Conservation (phyloP, 352 stramenopile genomes). For the Blastocystis sp. region DNA sequence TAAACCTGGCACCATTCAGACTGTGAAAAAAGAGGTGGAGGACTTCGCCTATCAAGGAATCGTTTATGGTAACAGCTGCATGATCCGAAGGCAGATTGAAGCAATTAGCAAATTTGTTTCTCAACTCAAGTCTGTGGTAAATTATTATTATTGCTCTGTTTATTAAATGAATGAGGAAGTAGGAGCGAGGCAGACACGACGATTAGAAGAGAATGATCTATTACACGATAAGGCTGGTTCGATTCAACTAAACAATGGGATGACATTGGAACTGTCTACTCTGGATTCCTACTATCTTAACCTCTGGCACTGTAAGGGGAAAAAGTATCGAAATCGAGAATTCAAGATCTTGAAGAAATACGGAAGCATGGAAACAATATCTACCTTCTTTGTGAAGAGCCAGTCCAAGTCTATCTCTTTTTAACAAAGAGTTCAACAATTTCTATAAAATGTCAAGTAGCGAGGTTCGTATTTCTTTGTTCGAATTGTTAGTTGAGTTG, state of each 20-base stretch:
- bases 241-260: neutral
- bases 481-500: neutral
- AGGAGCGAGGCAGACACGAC: neutral
- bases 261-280: neutral
- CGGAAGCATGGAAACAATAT: neutral
- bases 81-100: conserved; percentile 20
- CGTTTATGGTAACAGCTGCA: conserved; percentile 8
- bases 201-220: neutral
- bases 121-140: conserved; percentile 23
- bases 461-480: neutral
- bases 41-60: neutral
- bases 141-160: conserved; percentile 30
- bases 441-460: neutral
- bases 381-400: neutral
- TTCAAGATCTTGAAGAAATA: neutral
- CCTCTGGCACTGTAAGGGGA: neutral
- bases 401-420: neutral
- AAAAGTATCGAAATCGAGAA: neutral
- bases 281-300: neutral
- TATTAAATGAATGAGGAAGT: neutral
- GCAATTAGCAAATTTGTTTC: conserved; percentile 32
- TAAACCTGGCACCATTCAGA: neutral
- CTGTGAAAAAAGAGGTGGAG: neutral
- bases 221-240: neutral
- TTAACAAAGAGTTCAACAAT: neutral